Evolutionary conservation across 2,329 filamentous ascomycete genomes (phyloP).

Genomic region (Fusarium torulosum): DNA sequence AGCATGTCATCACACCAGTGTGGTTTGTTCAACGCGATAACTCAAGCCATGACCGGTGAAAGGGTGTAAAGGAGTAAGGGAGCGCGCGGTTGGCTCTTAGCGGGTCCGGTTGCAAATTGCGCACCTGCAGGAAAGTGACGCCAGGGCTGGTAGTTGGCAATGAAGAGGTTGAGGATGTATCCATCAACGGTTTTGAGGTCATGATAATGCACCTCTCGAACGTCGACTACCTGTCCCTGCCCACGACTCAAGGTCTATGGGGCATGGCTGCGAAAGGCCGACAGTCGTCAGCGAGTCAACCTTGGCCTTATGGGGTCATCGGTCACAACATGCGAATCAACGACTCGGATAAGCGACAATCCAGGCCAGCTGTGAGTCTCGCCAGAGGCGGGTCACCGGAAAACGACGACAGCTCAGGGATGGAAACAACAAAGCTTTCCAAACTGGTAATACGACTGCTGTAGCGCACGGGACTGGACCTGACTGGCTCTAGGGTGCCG

Average conservation of each 20-base stretch:
- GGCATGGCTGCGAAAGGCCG: slow-evolving; percentile 15
- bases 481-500: slow-evolving; percentile 2
- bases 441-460: slow-evolving; percentile 30
- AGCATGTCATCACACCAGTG: slow-evolving; percentile 19
- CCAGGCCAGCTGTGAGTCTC: slow-evolving; percentile 33
- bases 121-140: slow-evolving; percentile 35
- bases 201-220: slow-evolving; percentile 14
- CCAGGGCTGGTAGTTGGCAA: slow-evolving; percentile 25
- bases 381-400: slow-evolving; percentile 45
- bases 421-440: slow-evolving; percentile 37
- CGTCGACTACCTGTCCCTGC: slow-evolving; percentile 7
- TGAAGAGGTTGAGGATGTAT: slow-evolving; percentile 33
- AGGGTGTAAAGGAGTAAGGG: slow-evolving; percentile 23
- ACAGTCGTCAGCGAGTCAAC: slow-evolving; percentile 25
- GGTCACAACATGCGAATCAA: slow-evolving; percentile 44
- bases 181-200: slow-evolving; percentile 18
- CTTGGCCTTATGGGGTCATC: slow-evolving; percentile 22
- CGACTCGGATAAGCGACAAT: slow-evolving; percentile 46
- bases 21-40: slow-evolving; percentile 22
- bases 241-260: slow-evolving; percentile 13
- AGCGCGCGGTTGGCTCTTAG: slow-evolving; percentile 24
- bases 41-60: slow-evolving; percentile 33
- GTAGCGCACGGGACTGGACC: slow-evolving; percentile 17
- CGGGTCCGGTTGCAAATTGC: slow-evolving; percentile 43
- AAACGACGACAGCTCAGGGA: slow-evolving; percentile 39